A percentile compares a stretch with the other conserved stretches of the same genome.
These are phyloP conservation scores for Aristolochia fimbriata DNA, from an alignment of 164 flowering plant genomes.

Conservation along the genomic window DNA sequence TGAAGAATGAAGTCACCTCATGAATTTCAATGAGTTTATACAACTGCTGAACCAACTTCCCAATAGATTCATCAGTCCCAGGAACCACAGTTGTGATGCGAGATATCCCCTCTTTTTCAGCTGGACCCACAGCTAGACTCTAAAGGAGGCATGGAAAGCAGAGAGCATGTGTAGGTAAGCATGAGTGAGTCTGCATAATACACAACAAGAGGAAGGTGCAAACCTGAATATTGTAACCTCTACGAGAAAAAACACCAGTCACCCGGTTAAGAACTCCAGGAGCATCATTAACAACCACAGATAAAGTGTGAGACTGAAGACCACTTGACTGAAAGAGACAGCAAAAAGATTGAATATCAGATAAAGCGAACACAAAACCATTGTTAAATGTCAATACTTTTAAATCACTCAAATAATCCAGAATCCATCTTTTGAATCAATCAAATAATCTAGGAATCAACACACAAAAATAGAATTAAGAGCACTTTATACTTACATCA, in stretches of 20 bases:
- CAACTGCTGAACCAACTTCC: constrained; percentile 84
- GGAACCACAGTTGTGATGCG: constrained; percentile 97
- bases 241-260: constrained; percentile 83
- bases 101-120: constrained; percentile 80
- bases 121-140: constrained; percentile 97
- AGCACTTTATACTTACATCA: constrained; percentile 52
- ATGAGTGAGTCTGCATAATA: neutral
- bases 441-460: neutral
- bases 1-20: constrained; percentile 38
- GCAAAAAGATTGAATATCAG: neutral
- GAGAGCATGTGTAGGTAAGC: too few relatives aligned
- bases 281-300: constrained; percentile 71
- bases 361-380: neutral
- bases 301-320: constrained; percentile 81
- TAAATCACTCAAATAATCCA: neutral
- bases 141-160: constrained; percentile 8
- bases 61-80: constrained; percentile 85
- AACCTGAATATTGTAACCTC: constrained; percentile 97
- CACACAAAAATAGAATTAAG: neutral
- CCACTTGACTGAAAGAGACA: constrained; percentile 58
- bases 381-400: too few relatives aligned
- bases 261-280: constrained; percentile 95
- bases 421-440: neutral
- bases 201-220: constrained; percentile 1
- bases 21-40: constrained; percentile 74